Evolutionary conservation across 1,284 basidiomycete genomes (phyloP), one percentile per base, ranked within the genome.

Genomic region (Microbotryomycetes sp.): DNA sequence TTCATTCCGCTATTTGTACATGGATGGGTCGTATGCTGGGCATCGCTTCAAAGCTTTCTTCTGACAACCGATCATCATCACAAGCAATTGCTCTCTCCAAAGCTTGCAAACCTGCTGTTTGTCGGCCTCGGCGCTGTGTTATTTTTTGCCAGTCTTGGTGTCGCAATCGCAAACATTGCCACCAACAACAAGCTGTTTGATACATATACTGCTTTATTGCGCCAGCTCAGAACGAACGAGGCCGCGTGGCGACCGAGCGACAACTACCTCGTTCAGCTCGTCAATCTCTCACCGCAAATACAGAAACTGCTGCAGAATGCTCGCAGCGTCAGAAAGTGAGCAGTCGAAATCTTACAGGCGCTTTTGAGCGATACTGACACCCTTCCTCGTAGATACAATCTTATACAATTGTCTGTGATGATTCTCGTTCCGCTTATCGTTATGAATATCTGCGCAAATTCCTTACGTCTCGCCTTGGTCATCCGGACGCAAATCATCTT

Each of bases 1-100:
- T 13, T 24, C 3, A 35, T 57, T 23, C 41, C 49, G 30, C 15
- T 41, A 52, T 41, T 41, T 18, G 18, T 41, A 9, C 35, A 41
- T 41, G 56, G 56, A 47, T 57, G 56, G 49, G 28, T 57, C 26
- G 29, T 57, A 28, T 28, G 30, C 18, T 57, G 31, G 24, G 49
- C 49, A 7, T 18, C 56, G 1, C 45, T 57, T 7, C 56, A 57
- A 57, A 49, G 48, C 26, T 52, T 41, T 0, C 45, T 52, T 28
- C 56, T 57, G 26, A 50, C 56, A 0, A 45, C 56, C 2, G 56
- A 57, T 18, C 41, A 52, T 28, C 26, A n/a, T 45, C 5, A 52
- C 21, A 21, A 23, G 13, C 7, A 31, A 0, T 5, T 52, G 30
- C n/a, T 57, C 5, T 15, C 26, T 21, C 18, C 56, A 9, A 18